Evolutionary conservation across 768 basidiomycete genomes (phyloP).

Genomic region (Galerina sulciceps): DNA sequence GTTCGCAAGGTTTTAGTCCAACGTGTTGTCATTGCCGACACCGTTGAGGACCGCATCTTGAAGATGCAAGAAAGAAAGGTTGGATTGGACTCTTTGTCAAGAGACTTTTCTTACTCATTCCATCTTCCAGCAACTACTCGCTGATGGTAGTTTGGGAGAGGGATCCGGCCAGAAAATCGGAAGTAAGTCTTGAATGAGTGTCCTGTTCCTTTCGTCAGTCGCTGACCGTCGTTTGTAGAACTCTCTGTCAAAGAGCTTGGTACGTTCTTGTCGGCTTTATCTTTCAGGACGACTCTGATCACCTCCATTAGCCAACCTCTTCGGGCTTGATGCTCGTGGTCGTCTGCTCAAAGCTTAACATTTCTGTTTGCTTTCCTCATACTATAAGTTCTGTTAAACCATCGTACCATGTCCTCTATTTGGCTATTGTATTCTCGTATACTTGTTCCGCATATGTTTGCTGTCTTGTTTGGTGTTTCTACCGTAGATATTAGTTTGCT

Average conservation of each 20-base stretch:
- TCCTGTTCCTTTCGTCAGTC: neutral
- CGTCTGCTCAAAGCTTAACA: neutral
- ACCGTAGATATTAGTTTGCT: neutral
- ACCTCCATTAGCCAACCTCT: conserved; percentile 39
- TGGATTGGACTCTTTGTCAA: conserved; percentile 1
- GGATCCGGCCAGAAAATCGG: conserved; percentile 62
- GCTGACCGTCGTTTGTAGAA: conserved; percentile 25
- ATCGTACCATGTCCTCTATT: neutral
- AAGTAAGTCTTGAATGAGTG: conserved; percentile 36
- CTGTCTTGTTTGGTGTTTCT: neutral
- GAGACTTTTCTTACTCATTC: neutral
- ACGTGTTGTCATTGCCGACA: conserved; percentile 60
- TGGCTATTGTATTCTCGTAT: neutral
- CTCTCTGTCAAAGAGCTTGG: conserved; percentile 56
- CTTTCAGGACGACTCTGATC: neutral
- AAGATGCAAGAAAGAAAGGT: conserved; percentile 66
- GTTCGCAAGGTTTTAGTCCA: conserved; percentile 52
- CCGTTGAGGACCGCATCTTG: conserved; percentile 74
- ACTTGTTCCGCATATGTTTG: neutral
- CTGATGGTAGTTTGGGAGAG: conserved; percentile 67
- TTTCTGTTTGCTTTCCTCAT: neutral
- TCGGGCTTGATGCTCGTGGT: conserved; percentile 40
- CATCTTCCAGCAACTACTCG: conserved; percentile 47
- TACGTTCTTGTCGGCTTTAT: conserved; percentile 20
- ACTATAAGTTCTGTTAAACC: neutral